A percentile compares a stretch with the other conserved stretches of the same genome.
Evolutionary conservation across 495 filamentous ascomycete genomes (phyloP).

Genomic region (Xanthoparmelia taractica): DNA sequence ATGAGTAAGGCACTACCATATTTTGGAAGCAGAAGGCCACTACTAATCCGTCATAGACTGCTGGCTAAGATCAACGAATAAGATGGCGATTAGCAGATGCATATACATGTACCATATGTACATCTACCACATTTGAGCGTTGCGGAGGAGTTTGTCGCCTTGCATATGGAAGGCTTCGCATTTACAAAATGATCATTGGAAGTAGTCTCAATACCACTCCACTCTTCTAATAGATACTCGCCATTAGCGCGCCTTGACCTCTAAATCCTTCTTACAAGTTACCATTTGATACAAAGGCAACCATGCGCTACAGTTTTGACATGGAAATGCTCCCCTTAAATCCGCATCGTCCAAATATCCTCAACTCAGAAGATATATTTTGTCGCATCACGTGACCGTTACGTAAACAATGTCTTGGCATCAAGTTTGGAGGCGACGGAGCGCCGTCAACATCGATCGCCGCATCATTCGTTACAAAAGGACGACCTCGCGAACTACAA

Average conservation of each 20-base stretch:
- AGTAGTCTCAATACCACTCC: constrained; percentile 18
- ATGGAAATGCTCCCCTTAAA: background rate
- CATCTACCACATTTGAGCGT: constrained; percentile 6
- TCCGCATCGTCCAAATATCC: too few species aligned
- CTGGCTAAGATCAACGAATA: constrained; percentile 89
- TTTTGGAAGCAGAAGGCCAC: background rate
- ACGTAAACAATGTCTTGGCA: constrained; percentile 10
- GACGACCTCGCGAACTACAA: background rate
- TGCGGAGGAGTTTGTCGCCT: constrained; percentile 6
- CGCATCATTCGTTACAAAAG: background rate
- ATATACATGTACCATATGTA: constrained; percentile 25
- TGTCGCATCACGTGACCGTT: background rate
- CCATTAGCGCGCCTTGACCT: background rate
- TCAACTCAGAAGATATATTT: too few species aligned
- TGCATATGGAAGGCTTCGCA: constrained; percentile 26
- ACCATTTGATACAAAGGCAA: background rate
- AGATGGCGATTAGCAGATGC: constrained; percentile 24
- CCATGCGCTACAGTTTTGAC: background rate
- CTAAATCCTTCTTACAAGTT: background rate
- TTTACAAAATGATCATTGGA: constrained; percentile 15
- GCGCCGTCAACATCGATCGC: background rate
- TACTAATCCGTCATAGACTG: constrained; percentile 47
- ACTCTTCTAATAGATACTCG: background rate
- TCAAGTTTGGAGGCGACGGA: background rate
- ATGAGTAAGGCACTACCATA: constrained; percentile 64